These are phyloP conservation scores for Fusarium albosuccineum DNA, from an alignment of 2,329 filamentous ascomycete species.

Conservation along the genomic window DNA sequence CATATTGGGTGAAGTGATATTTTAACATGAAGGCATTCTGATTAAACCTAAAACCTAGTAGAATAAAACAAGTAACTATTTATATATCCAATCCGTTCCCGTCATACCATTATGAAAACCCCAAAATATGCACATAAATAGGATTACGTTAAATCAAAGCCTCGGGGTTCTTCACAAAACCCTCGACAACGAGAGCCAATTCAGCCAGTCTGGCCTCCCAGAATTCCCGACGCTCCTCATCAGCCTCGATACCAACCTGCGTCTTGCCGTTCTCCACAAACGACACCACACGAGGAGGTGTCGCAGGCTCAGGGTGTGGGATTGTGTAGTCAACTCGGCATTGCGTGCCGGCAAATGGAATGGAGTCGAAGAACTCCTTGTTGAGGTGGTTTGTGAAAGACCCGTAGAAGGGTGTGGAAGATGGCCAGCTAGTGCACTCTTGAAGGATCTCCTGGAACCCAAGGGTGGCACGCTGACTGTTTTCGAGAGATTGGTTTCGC, in stretches of 20 bases:
- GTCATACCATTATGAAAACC: neutral
- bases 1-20: too few relatives aligned
- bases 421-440: slow-evolving; percentile 41
- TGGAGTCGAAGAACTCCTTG: slow-evolving; percentile 45
- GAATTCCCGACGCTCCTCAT: slow-evolving; percentile 44
- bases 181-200: slow-evolving; percentile 35
- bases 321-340: slow-evolving; percentile 47
- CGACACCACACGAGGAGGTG: slow-evolving; percentile 44
- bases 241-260: slow-evolving; percentile 45
- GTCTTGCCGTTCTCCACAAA: slow-evolving; percentile 42
- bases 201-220: slow-evolving; percentile 45
- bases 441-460: slow-evolving; percentile 38
- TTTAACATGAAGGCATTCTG: neutral
- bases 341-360: slow-evolving; percentile 44
- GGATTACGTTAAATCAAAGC: slow-evolving; percentile 18
- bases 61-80: neutral
- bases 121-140: neutral
- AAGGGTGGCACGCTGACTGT: slow-evolving; percentile 42
- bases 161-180: slow-evolving; percentile 30
- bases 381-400: slow-evolving; percentile 49
- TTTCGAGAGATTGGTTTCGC: slow-evolving; percentile 40
- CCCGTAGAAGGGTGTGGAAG: slow-evolving; percentile 35
- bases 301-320: slow-evolving; percentile 42
- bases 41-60: neutral
- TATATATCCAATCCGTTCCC: neutral